Base-by-base conservation (phyloP, 768 basidiomycete species). In the Lentinula edodes region DNA sequence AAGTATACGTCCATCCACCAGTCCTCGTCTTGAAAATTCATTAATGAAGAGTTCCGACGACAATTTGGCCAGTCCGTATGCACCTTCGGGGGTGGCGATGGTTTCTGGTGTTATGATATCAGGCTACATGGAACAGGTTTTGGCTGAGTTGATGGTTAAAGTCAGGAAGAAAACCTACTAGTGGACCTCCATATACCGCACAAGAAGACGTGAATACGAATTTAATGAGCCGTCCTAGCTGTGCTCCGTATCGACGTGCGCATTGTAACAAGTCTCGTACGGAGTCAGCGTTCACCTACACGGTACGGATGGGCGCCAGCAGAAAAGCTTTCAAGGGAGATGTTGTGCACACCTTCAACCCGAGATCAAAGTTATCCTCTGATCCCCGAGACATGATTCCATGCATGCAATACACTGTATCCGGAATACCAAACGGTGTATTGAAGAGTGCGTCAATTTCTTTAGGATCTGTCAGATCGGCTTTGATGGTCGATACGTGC, bases 311-410 rank as follows among this genome's bases (percentile, higher is more conserved):
- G 6, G 42, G 34, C n/a, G 36, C 16, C 18, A 20, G 50, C 7
- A 6, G 18, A 13, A 58, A 32, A 12, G 10, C 4, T n/a, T 34
- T 23, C 13, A 18, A 39, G 39, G 23, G 18, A 15, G n/a, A 20
- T 7, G 12, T 16, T 18, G 5, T 16, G 20, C 28, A 13, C 43
- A 77, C 80, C 72, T 80, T 77, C 28, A 81, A 61, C n/a, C 83
- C 84, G 1, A 85, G 67, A 45, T 83, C 81, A 67, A 87, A 85
- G 63, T 84, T 78, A 61, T 83, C 81, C 68, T 87, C 85, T 15
- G 83, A 78, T 39, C 83, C 83, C 15, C 84, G 80, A 28, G 83
- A 85, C 85, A 87, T 85, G 66, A 86, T 83, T 2, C 85, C 85
- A 66, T 83, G 80, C 28, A 81, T 69, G 61, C 79, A 81, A 63